Conservation (phyloP, 1,139 yeast species). For the Nematodospora anomalae region DNA sequence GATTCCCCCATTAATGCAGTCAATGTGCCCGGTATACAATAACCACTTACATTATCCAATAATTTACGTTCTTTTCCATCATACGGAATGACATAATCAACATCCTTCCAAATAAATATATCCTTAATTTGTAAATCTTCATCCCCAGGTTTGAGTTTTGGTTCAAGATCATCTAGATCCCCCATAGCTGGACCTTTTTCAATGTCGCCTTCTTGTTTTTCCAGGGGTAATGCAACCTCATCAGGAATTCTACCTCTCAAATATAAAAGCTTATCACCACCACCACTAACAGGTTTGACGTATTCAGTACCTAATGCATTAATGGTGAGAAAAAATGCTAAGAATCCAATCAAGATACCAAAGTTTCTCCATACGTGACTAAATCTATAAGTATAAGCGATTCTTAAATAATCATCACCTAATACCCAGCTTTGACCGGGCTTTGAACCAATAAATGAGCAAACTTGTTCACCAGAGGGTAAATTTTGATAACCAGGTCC, state of each 20-base stretch:
- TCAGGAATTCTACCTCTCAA: constrained; percentile 55
- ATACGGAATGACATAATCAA: constrained; percentile 41
- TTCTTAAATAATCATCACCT: constrained; percentile 50
- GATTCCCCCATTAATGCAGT: constrained; percentile 76
- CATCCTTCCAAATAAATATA: constrained; percentile 45
- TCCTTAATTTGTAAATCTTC: constrained; percentile 28
- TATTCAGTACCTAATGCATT: constrained; percentile 52
- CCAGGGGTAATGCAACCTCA: constrained; percentile 21
- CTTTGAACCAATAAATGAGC: constrained; percentile 51
- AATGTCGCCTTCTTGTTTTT: constrained; percentile 15
- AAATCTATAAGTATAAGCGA: constrained; percentile 40
- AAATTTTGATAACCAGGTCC: constrained; percentile 51
- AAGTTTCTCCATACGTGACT: constrained; percentile 66
- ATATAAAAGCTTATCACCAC: constrained; percentile 59
- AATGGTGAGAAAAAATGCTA: constrained; percentile 46
- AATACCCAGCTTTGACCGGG: constrained; percentile 44
- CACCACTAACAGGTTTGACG: constrained; percentile 51
- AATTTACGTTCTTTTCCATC: constrained; percentile 46
- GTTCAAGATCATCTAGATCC: constrained; percentile 34
- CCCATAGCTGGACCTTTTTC: constrained; percentile 30
- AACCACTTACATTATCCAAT: constrained; percentile 60
- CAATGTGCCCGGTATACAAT: constrained; percentile 64
- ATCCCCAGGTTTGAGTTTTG: constrained; percentile 18
- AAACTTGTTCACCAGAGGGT: constrained; percentile 41
- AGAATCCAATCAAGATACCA: constrained; percentile 59